Evolutionary conservation across 345 rosid genomes (phyloP).

Genomic region (Cardamine resedifolia): DNA sequence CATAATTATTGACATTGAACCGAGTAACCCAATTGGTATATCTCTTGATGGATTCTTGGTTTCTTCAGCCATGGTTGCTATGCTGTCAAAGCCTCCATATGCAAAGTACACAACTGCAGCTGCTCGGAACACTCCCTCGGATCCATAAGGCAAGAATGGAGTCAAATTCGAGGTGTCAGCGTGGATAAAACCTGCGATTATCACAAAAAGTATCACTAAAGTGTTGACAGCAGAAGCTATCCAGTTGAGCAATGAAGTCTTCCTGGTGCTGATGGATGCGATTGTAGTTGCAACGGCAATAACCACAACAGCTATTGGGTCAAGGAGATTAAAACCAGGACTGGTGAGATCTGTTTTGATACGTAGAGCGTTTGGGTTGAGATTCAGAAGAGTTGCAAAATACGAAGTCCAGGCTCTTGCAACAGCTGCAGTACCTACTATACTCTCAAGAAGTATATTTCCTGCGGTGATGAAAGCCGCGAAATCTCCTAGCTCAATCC

Average conservation of each 20-base stretch:
- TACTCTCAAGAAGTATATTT: slow-evolving; percentile 75
- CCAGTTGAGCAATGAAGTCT: slow-evolving; percentile 62
- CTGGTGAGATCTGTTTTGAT: slow-evolving; percentile 42
- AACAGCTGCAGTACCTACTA: slow-evolving; percentile 73
- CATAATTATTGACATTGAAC: slow-evolving; percentile 53
- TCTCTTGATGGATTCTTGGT: slow-evolving; percentile 61
- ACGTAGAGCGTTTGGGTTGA: slow-evolving; percentile 49
- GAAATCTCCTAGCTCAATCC: slow-evolving; percentile 88
- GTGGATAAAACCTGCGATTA: slow-evolving; percentile 50
- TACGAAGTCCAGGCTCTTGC: slow-evolving; percentile 85
- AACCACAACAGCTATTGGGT: slow-evolving; percentile 53
- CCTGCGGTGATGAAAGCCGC: slow-evolving; percentile 78
- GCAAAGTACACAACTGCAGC: slow-evolving; percentile 67
- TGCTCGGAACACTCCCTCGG: slow-evolving; percentile 50
- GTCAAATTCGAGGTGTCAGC: slow-evolving; percentile 43
- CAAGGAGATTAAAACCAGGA: slow-evolving; percentile 46
- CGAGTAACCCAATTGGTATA: slow-evolving; percentile 61
- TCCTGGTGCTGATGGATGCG: slow-evolving; percentile 54
- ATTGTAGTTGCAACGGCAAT: slow-evolving; percentile 42
- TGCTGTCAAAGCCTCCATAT: slow-evolving; percentile 62
- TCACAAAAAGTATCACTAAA: slow-evolving; percentile 48
- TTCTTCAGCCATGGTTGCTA: slow-evolving; percentile 69
- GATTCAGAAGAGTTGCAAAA: slow-evolving; percentile 74
- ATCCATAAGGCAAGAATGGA: slow-evolving; percentile 49
- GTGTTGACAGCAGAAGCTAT: slow-evolving; percentile 52